Evolutionary conservation across 148 eudicot genomes (phyloP).

Genomic region (Arctostaphylos glauca): DNA sequence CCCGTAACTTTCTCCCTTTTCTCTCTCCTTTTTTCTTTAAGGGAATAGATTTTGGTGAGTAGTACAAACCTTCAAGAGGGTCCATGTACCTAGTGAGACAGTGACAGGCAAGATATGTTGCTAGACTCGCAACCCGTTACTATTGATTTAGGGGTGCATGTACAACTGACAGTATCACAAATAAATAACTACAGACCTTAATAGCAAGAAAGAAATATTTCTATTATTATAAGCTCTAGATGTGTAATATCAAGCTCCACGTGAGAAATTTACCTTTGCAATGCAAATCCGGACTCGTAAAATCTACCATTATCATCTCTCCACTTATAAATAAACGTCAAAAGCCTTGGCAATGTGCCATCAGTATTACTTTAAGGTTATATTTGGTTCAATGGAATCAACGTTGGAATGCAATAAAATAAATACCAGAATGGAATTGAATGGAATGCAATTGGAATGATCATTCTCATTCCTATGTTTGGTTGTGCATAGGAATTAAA

Average conservation of each 20-base stretch:
- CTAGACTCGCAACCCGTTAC: not conserved
- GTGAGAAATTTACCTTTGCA: slow-evolving; percentile 1
- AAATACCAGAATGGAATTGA: too few species aligned
- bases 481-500: too few species aligned
- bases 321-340: not conserved
- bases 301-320: not conserved
- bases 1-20: not conserved
- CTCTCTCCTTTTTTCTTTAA: not conserved
- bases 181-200: not conserved
- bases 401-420: too few species aligned
- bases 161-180: not conserved
- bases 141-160: not conserved
- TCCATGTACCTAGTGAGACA: not conserved
- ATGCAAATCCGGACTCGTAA: not conserved
- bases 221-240: not conserved
- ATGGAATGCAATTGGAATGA: too few species aligned
- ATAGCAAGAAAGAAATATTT: too few species aligned
- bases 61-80: not conserved
- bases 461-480: too few species aligned
- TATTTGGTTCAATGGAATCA: too few species aligned
- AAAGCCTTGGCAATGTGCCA: not conserved
- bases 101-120: not conserved
- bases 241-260: not conserved
- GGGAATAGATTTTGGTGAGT: not conserved
- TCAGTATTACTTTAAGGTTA: not conserved